phyloP scores from a whole-genome alignment of 495 filamentous ascomycete genomes.

The Neurospora sp. region DNA sequence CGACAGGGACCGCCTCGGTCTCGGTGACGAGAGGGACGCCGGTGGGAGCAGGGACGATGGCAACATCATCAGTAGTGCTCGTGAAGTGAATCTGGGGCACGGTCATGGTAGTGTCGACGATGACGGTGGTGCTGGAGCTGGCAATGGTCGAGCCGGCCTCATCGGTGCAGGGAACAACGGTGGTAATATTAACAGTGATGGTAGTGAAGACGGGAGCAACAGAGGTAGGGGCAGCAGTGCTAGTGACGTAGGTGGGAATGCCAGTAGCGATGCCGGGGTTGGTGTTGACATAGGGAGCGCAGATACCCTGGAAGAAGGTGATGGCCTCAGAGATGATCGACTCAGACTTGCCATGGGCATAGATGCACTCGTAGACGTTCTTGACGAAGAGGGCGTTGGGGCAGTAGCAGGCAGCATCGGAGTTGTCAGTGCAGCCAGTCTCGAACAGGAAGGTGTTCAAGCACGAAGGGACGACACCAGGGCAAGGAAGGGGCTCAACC shows the following conservation, averaged over 20 bases:
- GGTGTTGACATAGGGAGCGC: slow-evolving; percentile 57
- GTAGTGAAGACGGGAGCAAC: slow-evolving; percentile 47
- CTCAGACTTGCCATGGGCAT: slow-evolving; percentile 59
- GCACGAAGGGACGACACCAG: slow-evolving; percentile 71
- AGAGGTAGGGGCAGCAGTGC: slow-evolving; percentile 35
- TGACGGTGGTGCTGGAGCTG: slow-evolving; percentile 42
- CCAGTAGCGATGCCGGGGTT: slow-evolving; percentile 82
- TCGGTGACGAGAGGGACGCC: slow-evolving; percentile 10
- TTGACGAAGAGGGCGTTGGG: slow-evolving; percentile 62
- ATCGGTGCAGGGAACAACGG: slow-evolving; percentile 44
- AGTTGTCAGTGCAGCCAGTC: slow-evolving; percentile 73
- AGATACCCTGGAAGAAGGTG: slow-evolving; percentile 85
- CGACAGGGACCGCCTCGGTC: slow-evolving; percentile 9
- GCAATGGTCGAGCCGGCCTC: slow-evolving; percentile 37
- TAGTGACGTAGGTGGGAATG: slow-evolving; percentile 49
- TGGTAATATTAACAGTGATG: slow-evolving; percentile 44
- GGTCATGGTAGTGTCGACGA: slow-evolving; percentile 50
- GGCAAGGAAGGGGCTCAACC: slow-evolving; percentile 48
- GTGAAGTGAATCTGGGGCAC: slow-evolving; percentile 69
- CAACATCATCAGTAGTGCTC: slow-evolving; percentile 37
- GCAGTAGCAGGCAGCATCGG: slow-evolving; percentile 80
- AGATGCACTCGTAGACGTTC: slow-evolving; percentile 74
- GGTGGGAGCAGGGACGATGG: slow-evolving; percentile 33
- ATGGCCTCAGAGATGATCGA: slow-evolving; percentile 60
- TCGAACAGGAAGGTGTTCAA: slow-evolving; percentile 85